Evolutionary conservation across 2,329 filamentous ascomycete species (phyloP), one percentile per base, ranked within the genome.

Genomic region (Fusarium xylarioides): DNA sequence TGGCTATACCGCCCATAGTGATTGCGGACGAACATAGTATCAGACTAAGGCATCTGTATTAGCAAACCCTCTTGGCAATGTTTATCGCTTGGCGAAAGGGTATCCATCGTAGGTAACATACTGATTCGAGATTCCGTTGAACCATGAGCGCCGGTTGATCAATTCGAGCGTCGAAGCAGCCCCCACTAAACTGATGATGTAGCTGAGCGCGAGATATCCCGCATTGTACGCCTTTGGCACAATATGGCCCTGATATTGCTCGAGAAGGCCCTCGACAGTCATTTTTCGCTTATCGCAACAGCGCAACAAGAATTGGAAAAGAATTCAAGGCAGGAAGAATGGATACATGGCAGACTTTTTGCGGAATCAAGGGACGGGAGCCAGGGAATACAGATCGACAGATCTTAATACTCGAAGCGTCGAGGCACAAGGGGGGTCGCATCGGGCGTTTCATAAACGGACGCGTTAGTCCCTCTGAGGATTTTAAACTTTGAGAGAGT

Each of bases 71-170:
- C 28, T 37, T 54, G 32, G 8, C 15, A 38, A 55, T 38, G 5
- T 37, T 3, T 9, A 18, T 40, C 2, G 16, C 26, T 15, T 34
- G 21, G 28, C 34, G 26, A 46, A 14, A 18, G 11, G 11, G 16
- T 26, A n/a, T 3, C 9, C 26, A 26, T 38, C 8, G 12, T 12
- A 50, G 23, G 12, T 11, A 23, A 21, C 44, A 37, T 53, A 69
- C 66, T 69, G 66, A 38, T 69, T 69, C 12, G 44, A 69, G 4
- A 69, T 46, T n/a, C 66, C 66, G 23, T 64, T 50, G 2, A 69
- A 69, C 65, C 66, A 69, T 34, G 66, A 69, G 43, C 66, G 18
- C 4, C 65, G 57, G 43, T 64, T 69, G 44, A 69, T 64, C 50
- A 69, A 26, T 38, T 69, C 66, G 2, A 69, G 57, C 8, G 66